These are phyloP conservation scores for Abelmoschus esculentus DNA, from an alignment of 345 rosid species.

Conservation along the genomic window DNA sequence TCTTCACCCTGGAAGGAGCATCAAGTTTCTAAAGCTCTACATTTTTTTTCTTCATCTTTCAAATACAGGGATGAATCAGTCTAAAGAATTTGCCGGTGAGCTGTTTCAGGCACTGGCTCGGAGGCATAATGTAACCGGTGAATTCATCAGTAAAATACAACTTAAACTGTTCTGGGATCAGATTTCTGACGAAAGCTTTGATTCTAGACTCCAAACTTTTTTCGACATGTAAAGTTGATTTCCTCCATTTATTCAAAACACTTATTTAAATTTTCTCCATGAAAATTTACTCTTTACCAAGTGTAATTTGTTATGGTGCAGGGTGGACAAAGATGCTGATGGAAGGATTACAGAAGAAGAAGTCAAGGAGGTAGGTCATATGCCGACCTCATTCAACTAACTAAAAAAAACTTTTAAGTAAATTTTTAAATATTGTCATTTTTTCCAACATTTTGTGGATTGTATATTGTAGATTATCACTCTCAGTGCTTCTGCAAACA, in stretches of 20 bases:
- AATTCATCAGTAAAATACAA: constrained; percentile 56
- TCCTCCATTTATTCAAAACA: neutral
- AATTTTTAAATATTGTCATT: neutral
- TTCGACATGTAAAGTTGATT: constrained; percentile 62
- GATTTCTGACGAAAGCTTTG: constrained; percentile 77
- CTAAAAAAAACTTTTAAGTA: neutral
- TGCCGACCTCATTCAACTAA: neutral
- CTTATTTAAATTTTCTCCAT: neutral
- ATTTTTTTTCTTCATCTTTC: too few relatives aligned
- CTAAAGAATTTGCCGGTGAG: constrained; percentile 78
- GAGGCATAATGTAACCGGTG: constrained; percentile 47
- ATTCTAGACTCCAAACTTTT: constrained; percentile 76
- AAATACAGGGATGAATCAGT: constrained; percentile 67
- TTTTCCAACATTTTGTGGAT: neutral
- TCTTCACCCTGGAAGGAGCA: neutral
- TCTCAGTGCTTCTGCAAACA: constrained; percentile 88
- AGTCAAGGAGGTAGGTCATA: constrained; percentile 52
- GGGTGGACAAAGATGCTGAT: constrained; percentile 79
- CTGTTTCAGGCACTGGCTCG: constrained; percentile 69
- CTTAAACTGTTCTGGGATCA: constrained; percentile 75
- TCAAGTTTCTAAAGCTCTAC: neutral
- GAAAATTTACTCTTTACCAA: neutral
- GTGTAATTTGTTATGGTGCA: constrained; percentile 23
- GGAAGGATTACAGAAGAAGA: constrained; percentile 84
- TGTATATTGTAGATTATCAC: constrained; percentile 49